Evolutionary conservation across 805 yeast genomes (phyloP).

Genomic region (Kluyveromyces starmeri): DNA sequence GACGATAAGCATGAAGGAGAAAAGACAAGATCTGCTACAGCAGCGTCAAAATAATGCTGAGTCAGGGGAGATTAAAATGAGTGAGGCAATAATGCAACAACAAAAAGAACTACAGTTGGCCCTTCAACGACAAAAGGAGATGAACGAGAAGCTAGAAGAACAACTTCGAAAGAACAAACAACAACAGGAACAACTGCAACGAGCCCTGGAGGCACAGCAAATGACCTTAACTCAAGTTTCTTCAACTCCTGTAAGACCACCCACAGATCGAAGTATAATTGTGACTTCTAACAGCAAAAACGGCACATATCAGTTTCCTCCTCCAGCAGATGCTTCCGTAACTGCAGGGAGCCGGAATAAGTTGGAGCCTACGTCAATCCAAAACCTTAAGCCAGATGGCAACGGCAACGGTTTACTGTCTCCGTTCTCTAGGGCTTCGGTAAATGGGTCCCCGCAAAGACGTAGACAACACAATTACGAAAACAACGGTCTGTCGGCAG

Average conservation of each 20-base stretch:
- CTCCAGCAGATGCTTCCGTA: slow-evolving; percentile 11
- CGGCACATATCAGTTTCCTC: slow-evolving; percentile 30
- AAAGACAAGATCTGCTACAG: not conserved
- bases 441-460: slow-evolving; percentile 20
- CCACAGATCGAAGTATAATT: slow-evolving; percentile 15
- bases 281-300: slow-evolving; percentile 24
- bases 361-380: not conserved
- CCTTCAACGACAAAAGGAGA: slow-evolving; percentile 22
- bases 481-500: too few species aligned
- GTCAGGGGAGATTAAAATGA: slow-evolving; percentile 2
- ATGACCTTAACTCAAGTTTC: slow-evolving; percentile 6
- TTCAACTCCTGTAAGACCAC: slow-evolving; percentile 4
- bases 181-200: slow-evolving; percentile 24
- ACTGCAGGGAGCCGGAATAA: not conserved
- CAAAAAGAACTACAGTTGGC: slow-evolving; percentile 24
- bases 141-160: slow-evolving; percentile 22
- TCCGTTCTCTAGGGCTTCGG: slow-evolving; percentile 18
- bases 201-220: slow-evolving; percentile 20
- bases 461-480: slow-evolving; percentile 3
- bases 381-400: not conserved
- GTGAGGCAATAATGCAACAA: slow-evolving; percentile 15
- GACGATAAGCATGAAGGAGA: not conserved
- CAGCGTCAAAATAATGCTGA: not conserved
- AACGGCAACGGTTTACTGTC: slow-evolving; percentile 6
- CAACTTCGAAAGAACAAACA: slow-evolving; percentile 22